phyloP scores from a whole-genome alignment of 2,329 filamentous ascomycete genomes.

The Lasiodiplodia sp. region DNA sequence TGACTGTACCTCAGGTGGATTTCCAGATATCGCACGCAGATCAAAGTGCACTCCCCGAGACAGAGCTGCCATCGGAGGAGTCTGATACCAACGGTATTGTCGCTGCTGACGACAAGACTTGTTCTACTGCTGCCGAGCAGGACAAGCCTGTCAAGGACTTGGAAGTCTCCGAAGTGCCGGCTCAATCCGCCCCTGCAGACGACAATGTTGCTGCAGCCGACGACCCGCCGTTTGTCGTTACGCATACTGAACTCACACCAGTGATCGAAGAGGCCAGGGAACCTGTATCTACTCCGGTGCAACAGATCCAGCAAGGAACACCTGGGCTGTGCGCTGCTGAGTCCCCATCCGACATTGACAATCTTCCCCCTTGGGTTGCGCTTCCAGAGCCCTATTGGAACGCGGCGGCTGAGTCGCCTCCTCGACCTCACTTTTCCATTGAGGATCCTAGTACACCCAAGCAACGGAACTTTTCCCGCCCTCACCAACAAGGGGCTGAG shows the following conservation, averaged over 20 bases:
- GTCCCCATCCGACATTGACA: neutral
- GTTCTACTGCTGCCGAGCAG: neutral
- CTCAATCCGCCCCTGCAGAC: neutral
- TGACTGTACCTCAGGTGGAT: neutral
- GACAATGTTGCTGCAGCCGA: neutral
- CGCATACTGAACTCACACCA: neutral
- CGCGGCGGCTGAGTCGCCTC: neutral
- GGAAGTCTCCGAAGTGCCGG: neutral
- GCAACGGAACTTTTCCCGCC: constrained; percentile 2
- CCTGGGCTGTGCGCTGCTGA: neutral
- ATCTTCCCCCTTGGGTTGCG: constrained; percentile 8
- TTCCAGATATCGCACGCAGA: neutral
- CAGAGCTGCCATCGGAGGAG: neutral
- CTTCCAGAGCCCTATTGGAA: constrained; percentile 23
- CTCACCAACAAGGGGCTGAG: neutral
- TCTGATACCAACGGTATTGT: too few relatives aligned
- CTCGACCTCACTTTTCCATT: neutral
- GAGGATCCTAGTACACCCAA: neutral
- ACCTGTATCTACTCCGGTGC: neutral
- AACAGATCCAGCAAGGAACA: neutral
- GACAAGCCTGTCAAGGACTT: neutral
- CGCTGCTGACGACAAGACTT: neutral
- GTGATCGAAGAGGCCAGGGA: neutral
- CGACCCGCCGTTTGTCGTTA: neutral
- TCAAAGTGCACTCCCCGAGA: neutral